A percentile compares a stretch with the other conserved stretches of the same genome.
These are phyloP conservation scores for Microdochium bolleyi DNA, from an alignment of 2,329 filamentous ascomycete species.

Conservation along the genomic window DNA sequence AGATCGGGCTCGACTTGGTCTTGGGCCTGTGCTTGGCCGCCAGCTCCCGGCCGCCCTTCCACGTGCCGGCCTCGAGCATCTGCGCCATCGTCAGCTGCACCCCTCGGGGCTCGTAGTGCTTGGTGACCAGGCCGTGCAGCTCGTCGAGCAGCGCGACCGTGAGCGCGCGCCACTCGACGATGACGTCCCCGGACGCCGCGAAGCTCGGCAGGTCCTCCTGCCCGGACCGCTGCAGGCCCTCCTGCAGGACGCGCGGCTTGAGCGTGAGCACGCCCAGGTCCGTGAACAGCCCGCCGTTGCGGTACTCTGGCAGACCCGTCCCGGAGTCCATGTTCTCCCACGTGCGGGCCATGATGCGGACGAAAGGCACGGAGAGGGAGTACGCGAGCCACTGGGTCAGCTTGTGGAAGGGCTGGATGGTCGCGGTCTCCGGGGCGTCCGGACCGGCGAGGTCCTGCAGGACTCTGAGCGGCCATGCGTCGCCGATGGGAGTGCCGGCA, in stretches of 20 bases:
- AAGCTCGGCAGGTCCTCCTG: conserved; percentile 72
- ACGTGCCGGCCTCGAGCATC: conserved; percentile 90
- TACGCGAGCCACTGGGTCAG: conserved; percentile 93
- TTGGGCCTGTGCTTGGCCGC: conserved; percentile 72
- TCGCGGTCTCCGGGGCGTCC: conserved; percentile 55
- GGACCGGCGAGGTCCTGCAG: conserved; percentile 12
- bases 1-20: conserved; percentile 75
- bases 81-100: conserved; percentile 73
- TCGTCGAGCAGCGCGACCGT: conserved; percentile 71
- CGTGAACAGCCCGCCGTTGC: conserved; percentile 83
- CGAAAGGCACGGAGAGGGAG: conserved; percentile 88
- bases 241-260: conserved; percentile 60
- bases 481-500: conserved; percentile 33
- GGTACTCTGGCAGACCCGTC: conserved; percentile 85
- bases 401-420: conserved; percentile 87
- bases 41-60: conserved; percentile 85
- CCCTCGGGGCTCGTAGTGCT: conserved; percentile 52
- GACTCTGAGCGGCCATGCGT: conserved; percentile 37
- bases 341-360: conserved; percentile 68
- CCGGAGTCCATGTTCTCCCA: conserved; percentile 76
- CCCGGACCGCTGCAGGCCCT: conserved; percentile 62
- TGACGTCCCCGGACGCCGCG: conserved; percentile 64
- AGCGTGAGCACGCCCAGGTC: conserved; percentile 75
- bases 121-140: conserved; percentile 61
- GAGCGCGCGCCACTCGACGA: conserved; percentile 71